These are phyloP conservation scores for Suhomyces sp. DNA, from an alignment of 805 yeast species.

Conservation along the genomic window DNA sequence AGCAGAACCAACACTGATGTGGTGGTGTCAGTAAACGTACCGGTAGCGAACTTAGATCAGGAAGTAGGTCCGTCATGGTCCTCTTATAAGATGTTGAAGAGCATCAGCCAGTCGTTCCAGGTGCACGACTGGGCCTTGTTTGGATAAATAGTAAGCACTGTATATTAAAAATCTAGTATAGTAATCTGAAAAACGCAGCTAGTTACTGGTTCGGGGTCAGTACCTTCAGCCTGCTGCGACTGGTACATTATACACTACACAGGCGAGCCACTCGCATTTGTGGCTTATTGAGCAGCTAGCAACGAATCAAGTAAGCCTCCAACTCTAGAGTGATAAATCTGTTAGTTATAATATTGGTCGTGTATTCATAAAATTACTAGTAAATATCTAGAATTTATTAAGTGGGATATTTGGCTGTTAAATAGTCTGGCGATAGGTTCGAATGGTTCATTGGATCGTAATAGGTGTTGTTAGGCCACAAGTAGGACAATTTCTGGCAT, in stretches of 20 bases:
- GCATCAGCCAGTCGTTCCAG: slow-evolving; percentile 27
- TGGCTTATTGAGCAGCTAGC: not conserved
- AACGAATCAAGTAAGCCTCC: not conserved
- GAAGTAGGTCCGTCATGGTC: slow-evolving; percentile 5
- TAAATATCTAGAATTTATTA: not conserved
- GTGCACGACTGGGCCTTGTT: slow-evolving; percentile 50
- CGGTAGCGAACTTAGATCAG: slow-evolving; percentile 21
- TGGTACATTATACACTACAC: not conserved
- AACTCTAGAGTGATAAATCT: not conserved
- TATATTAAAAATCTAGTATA: not conserved
- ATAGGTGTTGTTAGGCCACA: not conserved
- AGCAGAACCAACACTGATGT: slow-evolving; percentile 56
- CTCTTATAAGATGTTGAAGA: slow-evolving; percentile 23
- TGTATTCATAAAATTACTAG: not conserved
- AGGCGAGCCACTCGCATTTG: not conserved
- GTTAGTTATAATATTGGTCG: not conserved
- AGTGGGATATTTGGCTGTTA: not conserved
- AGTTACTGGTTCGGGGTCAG: not conserved
- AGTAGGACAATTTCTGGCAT: not conserved
- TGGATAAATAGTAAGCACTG: slow-evolving; percentile 17
- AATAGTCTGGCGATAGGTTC: not conserved
- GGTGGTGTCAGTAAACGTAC: slow-evolving; percentile 57
- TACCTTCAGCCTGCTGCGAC: not conserved
- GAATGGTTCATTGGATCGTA: not conserved
- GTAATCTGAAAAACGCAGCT: not conserved